phyloP scores from a whole-genome alignment of 208 protist genomes.

The Endotrypanum monterogeii region DNA sequence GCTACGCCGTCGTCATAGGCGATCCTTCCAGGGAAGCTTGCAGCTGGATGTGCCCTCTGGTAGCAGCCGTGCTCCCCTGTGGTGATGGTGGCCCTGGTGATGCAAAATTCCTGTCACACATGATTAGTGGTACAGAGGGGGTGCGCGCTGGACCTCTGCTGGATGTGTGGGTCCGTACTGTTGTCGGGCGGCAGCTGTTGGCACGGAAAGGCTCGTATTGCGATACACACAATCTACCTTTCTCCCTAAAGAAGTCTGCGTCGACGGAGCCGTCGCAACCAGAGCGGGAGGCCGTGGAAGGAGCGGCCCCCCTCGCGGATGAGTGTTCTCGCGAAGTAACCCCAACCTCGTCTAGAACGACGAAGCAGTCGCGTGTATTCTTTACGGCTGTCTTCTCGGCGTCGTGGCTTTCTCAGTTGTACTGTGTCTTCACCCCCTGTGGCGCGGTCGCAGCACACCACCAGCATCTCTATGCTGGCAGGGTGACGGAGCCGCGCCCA shows the following conservation, averaged over 20 bases:
- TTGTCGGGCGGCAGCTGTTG: not conserved
- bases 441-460: not conserved
- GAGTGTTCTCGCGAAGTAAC: not conserved
- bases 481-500: not conserved
- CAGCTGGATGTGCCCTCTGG: constrained; percentile 21
- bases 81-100: not conserved
- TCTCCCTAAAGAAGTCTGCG: not conserved
- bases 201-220: not conserved
- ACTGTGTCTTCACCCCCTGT: constrained; percentile 11
- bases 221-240: not conserved
- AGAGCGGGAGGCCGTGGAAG: not conserved
- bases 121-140: not conserved
- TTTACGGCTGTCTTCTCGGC: constrained; percentile 13
- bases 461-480: not conserved
- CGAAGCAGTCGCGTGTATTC: not conserved
- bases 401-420: constrained; percentile 26
- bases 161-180: constrained; percentile 26
- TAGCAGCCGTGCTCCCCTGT: not conserved
- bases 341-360: not conserved
- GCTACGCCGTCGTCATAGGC: constrained; percentile 17
- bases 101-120: not conserved
- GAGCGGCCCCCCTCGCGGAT: not conserved
- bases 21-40: constrained; percentile 12
- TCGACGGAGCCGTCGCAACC: constrained; percentile 2
- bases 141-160: constrained; percentile 11